A percentile compares a stretch with the other conserved stretches of the same genome.
Evolutionary conservation across 2,329 filamentous ascomycete species (phyloP).

Genomic region (Delphinella strobiligena): DNA sequence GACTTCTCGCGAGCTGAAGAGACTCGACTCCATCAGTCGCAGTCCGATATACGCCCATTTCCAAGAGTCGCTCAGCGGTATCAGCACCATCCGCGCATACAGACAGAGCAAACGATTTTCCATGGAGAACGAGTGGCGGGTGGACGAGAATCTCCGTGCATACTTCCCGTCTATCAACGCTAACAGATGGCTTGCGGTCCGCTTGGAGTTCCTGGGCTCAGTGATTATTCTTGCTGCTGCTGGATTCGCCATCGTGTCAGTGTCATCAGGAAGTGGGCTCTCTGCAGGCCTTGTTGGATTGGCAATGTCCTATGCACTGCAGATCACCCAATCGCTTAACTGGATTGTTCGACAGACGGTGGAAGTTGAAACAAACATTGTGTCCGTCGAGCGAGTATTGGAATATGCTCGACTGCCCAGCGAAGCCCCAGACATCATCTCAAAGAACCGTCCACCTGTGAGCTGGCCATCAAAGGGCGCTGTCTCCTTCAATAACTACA

Average conservation of each 20-base stretch:
- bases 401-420: slow-evolving; percentile 87
- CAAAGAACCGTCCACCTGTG: slow-evolving; percentile 71
- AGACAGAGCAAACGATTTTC: slow-evolving; percentile 78
- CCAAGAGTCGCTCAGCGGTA: slow-evolving; percentile 88
- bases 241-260: slow-evolving; percentile 67
- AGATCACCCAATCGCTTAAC: slow-evolving; percentile 94
- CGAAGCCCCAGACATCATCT: slow-evolving; percentile 89
- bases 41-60: slow-evolving; percentile 98
- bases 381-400: slow-evolving; percentile 92
- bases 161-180: slow-evolving; percentile 95
- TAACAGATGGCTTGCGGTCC: slow-evolving; percentile 79
- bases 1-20: slow-evolving; percentile 91
- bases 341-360: slow-evolving; percentile 99
- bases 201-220: slow-evolving; percentile 89
- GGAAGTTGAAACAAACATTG: slow-evolving; percentile 99
- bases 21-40: slow-evolving; percentile 85
- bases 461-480: slow-evolving; percentile 86
- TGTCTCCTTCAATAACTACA: slow-evolving; percentile 86
- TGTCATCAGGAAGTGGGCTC: slow-evolving; percentile 53
- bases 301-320: slow-evolving; percentile 91
- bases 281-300: slow-evolving; percentile 73
- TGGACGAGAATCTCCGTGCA: slow-evolving; percentile 85
- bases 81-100: slow-evolving; percentile 92
- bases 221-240: slow-evolving; percentile 85
- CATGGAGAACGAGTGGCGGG: slow-evolving; percentile 91